Percentiles rank a stretch among this genome's conserved stretches.
phyloP scores from a whole-genome alignment of 495 filamentous ascomycete genomes.

The Aspergillus mulundensis region DNA sequence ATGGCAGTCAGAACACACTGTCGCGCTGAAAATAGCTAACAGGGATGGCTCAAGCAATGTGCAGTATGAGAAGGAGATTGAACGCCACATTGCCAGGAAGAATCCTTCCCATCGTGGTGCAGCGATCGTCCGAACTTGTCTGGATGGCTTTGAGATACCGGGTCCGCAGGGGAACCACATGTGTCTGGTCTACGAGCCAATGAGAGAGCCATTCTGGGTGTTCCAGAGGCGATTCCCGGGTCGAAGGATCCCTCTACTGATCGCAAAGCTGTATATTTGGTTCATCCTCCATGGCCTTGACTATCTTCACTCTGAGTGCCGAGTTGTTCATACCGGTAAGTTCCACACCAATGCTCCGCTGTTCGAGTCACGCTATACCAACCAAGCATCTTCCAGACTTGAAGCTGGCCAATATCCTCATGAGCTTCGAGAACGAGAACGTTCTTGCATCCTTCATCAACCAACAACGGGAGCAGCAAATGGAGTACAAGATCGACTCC shows the following conservation, averaged over 20 bases:
- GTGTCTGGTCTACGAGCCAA: slow-evolving; percentile 33
- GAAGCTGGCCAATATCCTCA: slow-evolving; percentile 34
- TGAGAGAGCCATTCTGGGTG: slow-evolving; percentile 28
- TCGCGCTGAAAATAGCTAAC: slow-evolving; percentile 31
- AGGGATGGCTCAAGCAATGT: slow-evolving; percentile 16
- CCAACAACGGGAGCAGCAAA: slow-evolving; percentile 17
- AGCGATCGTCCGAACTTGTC: slow-evolving; percentile 6
- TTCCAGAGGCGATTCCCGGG: slow-evolving; percentile 24
- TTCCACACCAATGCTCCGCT: too few species aligned
- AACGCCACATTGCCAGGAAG: slow-evolving; percentile 16
- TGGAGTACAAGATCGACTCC: slow-evolving; percentile 22
- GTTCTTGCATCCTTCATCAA: slow-evolving; percentile 26
- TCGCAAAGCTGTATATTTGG: slow-evolving; percentile 28
- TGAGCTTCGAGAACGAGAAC: slow-evolving; percentile 30
- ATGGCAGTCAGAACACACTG: slow-evolving; percentile 19
- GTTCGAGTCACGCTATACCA: too few species aligned
- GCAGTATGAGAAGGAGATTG: slow-evolving; percentile 25
- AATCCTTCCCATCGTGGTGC: slow-evolving; percentile 20
- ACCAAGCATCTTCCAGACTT: too few species aligned
- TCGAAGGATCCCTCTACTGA: slow-evolving; percentile 13
- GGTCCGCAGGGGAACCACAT: slow-evolving; percentile 32
- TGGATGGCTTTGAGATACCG: slow-evolving; percentile 20
- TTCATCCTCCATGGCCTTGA: slow-evolving; percentile 35
- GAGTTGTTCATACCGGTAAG: slow-evolving; percentile 24
- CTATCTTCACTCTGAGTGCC: slow-evolving; percentile 35